These are phyloP conservation scores for Hibiscus syriacus DNA, from an alignment of 345 rosid species.

Conservation along the genomic window DNA sequence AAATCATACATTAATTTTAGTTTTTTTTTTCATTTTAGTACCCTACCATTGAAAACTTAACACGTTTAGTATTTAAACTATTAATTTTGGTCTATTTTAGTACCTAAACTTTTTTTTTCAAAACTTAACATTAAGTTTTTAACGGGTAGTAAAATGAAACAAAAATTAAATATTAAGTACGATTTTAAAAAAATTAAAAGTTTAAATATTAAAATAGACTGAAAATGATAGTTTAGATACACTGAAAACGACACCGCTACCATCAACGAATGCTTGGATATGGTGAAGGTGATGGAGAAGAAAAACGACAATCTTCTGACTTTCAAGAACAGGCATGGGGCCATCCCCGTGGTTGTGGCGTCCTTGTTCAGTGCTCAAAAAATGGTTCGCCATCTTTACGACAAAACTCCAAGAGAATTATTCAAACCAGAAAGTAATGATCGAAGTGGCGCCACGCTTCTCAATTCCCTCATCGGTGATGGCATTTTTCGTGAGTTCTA, in stretches of 20 bases:
- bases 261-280: background rate
- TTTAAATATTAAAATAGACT: too few relatives aligned
- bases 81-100: too few relatives aligned
- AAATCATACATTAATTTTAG: too few relatives aligned
- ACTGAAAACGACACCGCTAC: slow-evolving; percentile 8
- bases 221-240: too few relatives aligned
- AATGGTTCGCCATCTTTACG: slow-evolving; percentile 6
- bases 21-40: too few relatives aligned
- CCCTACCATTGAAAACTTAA: too few relatives aligned
- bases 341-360: slow-evolving; percentile 15
- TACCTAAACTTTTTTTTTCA: too few relatives aligned
- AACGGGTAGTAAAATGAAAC: too few relatives aligned
- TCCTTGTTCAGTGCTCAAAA: slow-evolving; percentile 8
- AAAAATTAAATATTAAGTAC: too few relatives aligned
- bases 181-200: too few relatives aligned
- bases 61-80: too few relatives aligned
- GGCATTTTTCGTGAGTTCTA: slow-evolving; percentile 13
- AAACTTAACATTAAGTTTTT: too few relatives aligned
- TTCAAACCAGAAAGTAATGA: slow-evolving; percentile 2
- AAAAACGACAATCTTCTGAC: background rate
- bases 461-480: slow-evolving; percentile 10
- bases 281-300: background rate
- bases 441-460: slow-evolving; percentile 17
- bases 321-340: background rate
- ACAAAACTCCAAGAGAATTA: background rate